Conservation (phyloP, 169 alveolate species). For the Perkinsus olseni region DNA sequence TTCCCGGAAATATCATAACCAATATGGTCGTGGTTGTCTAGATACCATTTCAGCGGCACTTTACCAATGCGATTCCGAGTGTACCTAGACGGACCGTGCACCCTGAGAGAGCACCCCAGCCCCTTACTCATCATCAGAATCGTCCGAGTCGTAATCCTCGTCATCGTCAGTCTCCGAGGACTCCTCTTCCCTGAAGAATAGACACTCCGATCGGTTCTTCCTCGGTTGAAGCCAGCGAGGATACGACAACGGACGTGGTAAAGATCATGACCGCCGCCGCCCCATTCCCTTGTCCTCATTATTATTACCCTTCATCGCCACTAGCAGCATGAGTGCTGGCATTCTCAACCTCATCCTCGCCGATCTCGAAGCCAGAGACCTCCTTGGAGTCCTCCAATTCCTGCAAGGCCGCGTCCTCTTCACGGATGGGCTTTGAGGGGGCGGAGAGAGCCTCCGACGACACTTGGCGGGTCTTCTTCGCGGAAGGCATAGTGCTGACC, state of each 20-base stretch:
- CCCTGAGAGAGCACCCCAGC: background rate
- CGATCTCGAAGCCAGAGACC: background rate
- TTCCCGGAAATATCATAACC: slow-evolving; percentile 76
- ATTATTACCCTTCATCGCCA: background rate
- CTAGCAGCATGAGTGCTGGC: background rate
- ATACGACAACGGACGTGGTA: too few relatives aligned
- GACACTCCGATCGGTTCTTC: too few relatives aligned
- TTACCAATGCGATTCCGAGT: slow-evolving; percentile 60
- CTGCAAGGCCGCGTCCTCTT: background rate
- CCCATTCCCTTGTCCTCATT: too few relatives aligned
- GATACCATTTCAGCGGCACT: slow-evolving; percentile 74
- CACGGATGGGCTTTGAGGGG: background rate
- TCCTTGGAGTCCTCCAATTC: background rate
- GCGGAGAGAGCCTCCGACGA: background rate
- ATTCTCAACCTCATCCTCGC: background rate
- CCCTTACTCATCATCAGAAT: background rate
- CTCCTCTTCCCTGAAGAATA: background rate
- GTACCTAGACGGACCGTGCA: background rate
- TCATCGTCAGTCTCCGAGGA: background rate
- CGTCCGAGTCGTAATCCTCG: background rate
- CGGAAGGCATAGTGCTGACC: background rate
- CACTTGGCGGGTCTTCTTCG: background rate
- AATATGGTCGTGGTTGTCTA: slow-evolving; percentile 62
- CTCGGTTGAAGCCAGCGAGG: too few relatives aligned
- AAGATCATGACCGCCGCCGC: too few relatives aligned